These are phyloP conservation scores for Cymbidium sinense DNA, from an alignment of 106 monocot species.

Conservation along the genomic window DNA sequence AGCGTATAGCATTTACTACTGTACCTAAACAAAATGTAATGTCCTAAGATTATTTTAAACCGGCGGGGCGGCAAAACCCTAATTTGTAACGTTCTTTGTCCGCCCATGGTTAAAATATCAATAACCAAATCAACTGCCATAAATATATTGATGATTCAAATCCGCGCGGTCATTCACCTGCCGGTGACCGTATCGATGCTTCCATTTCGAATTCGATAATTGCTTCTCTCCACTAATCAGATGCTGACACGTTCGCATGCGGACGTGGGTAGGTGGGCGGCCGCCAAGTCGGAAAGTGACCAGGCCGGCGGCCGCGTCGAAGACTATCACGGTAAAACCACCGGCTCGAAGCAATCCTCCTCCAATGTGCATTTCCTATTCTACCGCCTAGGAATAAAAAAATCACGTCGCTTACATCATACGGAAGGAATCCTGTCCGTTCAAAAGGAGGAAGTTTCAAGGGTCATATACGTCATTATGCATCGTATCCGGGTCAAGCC, in stretches of 20 bases:
- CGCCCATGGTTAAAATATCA: background rate
- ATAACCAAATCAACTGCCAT: background rate
- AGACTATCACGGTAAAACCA: background rate
- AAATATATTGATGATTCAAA: background rate
- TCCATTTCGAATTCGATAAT: slow-evolving; percentile 6
- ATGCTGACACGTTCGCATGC: background rate
- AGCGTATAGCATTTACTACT: too few relatives aligned
- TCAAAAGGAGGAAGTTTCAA: background rate
- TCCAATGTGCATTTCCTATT: background rate
- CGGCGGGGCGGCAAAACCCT: background rate
- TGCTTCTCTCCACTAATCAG: background rate
- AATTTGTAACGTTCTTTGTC: slow-evolving; percentile 3
- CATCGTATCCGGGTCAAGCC: background rate
- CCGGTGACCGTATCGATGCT: background rate
- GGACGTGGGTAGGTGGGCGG: background rate
- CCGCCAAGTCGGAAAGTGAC: slow-evolving; percentile 5
- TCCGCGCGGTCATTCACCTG: background rate
- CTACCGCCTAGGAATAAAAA: background rate
- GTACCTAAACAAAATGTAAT: background rate
- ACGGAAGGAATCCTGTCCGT: background rate
- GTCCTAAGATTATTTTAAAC: background rate
- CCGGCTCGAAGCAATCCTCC: background rate
- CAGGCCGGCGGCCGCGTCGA: background rate
- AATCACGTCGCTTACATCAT: background rate
- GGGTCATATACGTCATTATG: background rate